Base-by-base conservation (phyloP, 2,329 filamentous ascomycete species). In the Botrytis cinerea region DNA sequence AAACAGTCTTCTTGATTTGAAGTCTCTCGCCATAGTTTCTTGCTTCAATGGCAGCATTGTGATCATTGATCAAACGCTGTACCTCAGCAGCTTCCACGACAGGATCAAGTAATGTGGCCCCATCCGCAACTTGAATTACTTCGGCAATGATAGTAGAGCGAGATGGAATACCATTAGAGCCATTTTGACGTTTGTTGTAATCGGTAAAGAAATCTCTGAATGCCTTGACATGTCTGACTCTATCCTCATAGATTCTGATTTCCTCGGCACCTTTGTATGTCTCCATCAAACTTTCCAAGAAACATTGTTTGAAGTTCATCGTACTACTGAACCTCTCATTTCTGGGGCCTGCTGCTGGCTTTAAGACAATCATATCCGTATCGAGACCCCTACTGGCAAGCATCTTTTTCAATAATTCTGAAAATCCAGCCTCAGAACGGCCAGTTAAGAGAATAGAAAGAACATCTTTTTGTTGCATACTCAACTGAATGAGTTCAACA, bases 301-400 rank as follows among this genome's bases (percentile, higher is more conserved):
- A 93, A 57, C 89, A 86, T 81, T 97, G 93, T 84, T 99, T 99
- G 87, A 97, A 99, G 40, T 89, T 84, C 91, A 98, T 96, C 4
- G 96, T 99, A 79, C 87, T 93, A 70, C 84, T 82, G 81, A 98
- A 97, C 32, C 87, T 88, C 82, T 97, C 90, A 77, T 92, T 92
- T 73, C 89, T 90, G 2, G 95, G 96, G 9, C 94, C 92, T 74
- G 92, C 91, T 73, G 89, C 87, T 2, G 96, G 96, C 83, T 98
- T 98, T 74, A 99, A 86, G 68, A 92, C 91, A 67, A 97, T 85
- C 84, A 98, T 89, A 82, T 98, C 93, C 80, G 98, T 98, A 2
- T 94, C 88, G 28, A 99, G 87, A 4, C 89, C 89, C 81, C 92
- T 95, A 82, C 92, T 92, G 32, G 85, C 85, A 32, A 92, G 86